A percentile compares a stretch with the other conserved stretches of the same genome.
These are phyloP conservation scores for Agaricus subrufescens DNA, from an alignment of 768 basidiomycete species.

Conservation along the genomic window DNA sequence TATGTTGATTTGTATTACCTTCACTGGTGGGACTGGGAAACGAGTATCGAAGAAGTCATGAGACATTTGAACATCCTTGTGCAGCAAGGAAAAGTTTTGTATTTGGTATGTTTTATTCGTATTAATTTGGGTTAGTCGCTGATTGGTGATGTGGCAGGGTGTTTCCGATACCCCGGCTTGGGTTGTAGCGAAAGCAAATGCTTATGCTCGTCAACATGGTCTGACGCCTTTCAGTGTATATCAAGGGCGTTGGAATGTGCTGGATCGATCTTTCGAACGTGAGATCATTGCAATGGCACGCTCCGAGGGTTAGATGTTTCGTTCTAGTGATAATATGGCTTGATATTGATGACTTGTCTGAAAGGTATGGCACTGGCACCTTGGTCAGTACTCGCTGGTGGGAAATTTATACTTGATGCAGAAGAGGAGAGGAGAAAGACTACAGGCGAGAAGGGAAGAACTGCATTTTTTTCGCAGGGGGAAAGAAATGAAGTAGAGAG, in stretches of 20 bases:
- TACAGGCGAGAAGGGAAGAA: constrained; percentile 35
- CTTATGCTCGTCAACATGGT: constrained; percentile 43
- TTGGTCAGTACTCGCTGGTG: constrained; percentile 26
- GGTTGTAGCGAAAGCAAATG: constrained; percentile 44
- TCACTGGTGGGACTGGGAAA: constrained; percentile 48
- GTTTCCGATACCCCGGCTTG: constrained; percentile 42
- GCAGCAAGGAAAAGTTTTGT: constrained; percentile 43
- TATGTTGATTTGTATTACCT: constrained; percentile 31
- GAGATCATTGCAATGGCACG: constrained; percentile 47
- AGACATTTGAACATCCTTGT: constrained; percentile 47
- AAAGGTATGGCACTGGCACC: constrained; percentile 26
- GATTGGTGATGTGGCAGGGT: constrained; percentile 20
- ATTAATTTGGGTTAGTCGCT: background rate
- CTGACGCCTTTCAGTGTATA: constrained; percentile 51
- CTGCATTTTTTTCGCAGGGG: constrained; percentile 27
- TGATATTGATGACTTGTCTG: background rate
- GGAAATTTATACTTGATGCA: constrained; percentile 50
- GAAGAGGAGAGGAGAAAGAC: constrained; percentile 23
- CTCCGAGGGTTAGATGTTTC: constrained; percentile 27
- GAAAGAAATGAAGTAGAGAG: constrained; percentile 39
- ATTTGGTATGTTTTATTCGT: constrained; percentile 22
- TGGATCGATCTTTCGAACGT: constrained; percentile 45
- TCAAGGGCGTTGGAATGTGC: constrained; percentile 42
- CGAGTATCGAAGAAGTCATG: constrained; percentile 54
- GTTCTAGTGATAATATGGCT: constrained; percentile 11